Evolutionary conservation across 495 filamentous ascomycete genomes (phyloP).

Genomic region (Podospora fimiseda): DNA sequence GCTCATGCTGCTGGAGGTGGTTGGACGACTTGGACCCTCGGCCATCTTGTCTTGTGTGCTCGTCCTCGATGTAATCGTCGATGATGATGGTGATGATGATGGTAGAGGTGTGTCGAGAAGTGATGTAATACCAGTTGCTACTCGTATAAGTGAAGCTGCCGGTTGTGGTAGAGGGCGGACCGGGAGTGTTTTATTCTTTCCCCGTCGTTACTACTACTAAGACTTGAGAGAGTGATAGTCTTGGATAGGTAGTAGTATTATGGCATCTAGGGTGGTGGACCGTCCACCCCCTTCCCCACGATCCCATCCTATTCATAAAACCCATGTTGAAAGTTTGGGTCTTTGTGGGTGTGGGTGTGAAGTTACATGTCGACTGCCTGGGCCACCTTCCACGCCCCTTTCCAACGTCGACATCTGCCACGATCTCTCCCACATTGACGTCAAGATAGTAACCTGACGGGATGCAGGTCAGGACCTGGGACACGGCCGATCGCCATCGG

Average conservation of each 20-base stretch:
- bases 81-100: not conserved
- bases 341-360: not conserved
- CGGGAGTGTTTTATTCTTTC: not conserved
- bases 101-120: not conserved
- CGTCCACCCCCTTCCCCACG: not conserved
- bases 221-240: no score
- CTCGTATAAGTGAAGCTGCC: not conserved
- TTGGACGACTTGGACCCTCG: not conserved
- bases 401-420: constrained; percentile 74
- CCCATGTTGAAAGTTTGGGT: not conserved
- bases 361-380: not conserved
- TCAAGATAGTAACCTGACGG: constrained; percentile 48
- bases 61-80: not conserved
- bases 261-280: not conserved
- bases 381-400: constrained; percentile 1
- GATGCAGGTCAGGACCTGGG: not conserved
- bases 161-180: not conserved
- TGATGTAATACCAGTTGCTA: not conserved
- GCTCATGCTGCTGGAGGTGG: not conserved
- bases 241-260: no score
- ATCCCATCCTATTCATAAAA: not conserved
- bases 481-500: not conserved
- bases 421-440: constrained; percentile 99
- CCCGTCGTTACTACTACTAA: not conserved
- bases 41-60: not conserved